phyloP scores from a whole-genome alignment of 208 protist species.

The Trypanosomatidae sp. region DNA sequence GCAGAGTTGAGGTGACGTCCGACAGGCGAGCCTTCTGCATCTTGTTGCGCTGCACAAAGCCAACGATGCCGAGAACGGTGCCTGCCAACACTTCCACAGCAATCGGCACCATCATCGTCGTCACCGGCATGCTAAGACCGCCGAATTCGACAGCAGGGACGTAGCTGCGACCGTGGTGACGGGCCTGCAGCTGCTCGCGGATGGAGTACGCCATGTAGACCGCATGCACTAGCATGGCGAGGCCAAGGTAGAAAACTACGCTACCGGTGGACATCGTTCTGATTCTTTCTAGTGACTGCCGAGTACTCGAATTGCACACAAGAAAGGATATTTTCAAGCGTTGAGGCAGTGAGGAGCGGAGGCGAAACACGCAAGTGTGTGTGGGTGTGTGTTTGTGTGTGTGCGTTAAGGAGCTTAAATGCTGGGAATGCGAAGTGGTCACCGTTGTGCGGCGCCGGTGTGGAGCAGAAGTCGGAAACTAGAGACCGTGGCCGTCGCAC shows the following conservation, averaged over 20 bases:
- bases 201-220: conserved; percentile 64
- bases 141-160: conserved; percentile 8
- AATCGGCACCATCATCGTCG: conserved; percentile 32
- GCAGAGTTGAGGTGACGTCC: conserved; percentile 52
- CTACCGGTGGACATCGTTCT: conserved; percentile 9
- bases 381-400: too few relatives aligned
- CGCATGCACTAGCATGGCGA: conserved; percentile 58
- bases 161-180: conserved; percentile 39
- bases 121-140: conserved; percentile 10
- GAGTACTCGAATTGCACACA: too few relatives aligned
- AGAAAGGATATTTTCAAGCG: too few relatives aligned
- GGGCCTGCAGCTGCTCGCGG: conserved; percentile 67
- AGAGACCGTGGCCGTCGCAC: too few relatives aligned
- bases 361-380: too few relatives aligned
- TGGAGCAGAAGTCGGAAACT: too few relatives aligned
- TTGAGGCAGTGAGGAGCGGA: too few relatives aligned
- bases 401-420: too few relatives aligned
- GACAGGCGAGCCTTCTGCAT: conserved; percentile 59
- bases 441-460: too few relatives aligned
- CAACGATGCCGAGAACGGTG: conserved; percentile 45
- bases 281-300: neutral
- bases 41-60: conserved; percentile 40
- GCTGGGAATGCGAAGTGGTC: too few relatives aligned
- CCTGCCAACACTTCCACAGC: conserved; percentile 33
- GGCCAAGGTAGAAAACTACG: conserved; percentile 55